Base-by-base conservation (phyloP, 108 stramenopile species). In the Aurantiochytrium sp. region DNA sequence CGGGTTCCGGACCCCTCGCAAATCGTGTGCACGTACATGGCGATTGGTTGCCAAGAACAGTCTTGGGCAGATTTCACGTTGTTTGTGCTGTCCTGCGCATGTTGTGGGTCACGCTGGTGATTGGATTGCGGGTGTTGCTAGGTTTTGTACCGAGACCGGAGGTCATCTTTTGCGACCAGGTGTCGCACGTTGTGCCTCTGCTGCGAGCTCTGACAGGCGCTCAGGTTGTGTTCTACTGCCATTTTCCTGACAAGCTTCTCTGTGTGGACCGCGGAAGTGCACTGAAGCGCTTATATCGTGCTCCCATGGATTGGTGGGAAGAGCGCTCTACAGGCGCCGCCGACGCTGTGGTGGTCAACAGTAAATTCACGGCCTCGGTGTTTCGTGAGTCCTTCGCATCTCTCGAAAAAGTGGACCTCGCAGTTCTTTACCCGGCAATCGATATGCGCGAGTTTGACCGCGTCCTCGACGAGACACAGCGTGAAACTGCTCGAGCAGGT, bases 161-260 rank as follows among this genome's bases (percentile, higher is more conserved):
- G n/a, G 73, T 94, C 4, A 57, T 94, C 93, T 10, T 93, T 93
- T 89, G 93, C 95, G 92, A 94, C 91, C 72, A 93, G 72, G 92
- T 94, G 45, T 93, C 94, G 18, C 59, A 93, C 93, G 90, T 90
- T 92, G 10, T 90, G 25, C 87, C 83, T 19, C 35, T 89, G 57
- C 49, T 89, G 69, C 89, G 76, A 8, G 3, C 72, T 59, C 60
- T 72, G 53, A 57, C 58, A 4, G 88, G 87, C 35, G 92, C 93
- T 12, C 92, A 94, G 0, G 95, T 97, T 4, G 87, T 98, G 28
- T 99, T 97, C 91, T 99, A 99, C 91, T 99, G 99, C 92, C 99
- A 99, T 92, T 99, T 98, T 91, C 99, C 99, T 2, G 99, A 99
- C 90, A 96, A 98, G 91, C 93, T 98, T 42, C 93, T 99, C 58